Percentiles rank a stretch among this genome's conserved stretches.
Evolutionary conservation across 2,329 filamentous ascomycete species (phyloP).

Genomic region (Aspergillus sp.): DNA sequence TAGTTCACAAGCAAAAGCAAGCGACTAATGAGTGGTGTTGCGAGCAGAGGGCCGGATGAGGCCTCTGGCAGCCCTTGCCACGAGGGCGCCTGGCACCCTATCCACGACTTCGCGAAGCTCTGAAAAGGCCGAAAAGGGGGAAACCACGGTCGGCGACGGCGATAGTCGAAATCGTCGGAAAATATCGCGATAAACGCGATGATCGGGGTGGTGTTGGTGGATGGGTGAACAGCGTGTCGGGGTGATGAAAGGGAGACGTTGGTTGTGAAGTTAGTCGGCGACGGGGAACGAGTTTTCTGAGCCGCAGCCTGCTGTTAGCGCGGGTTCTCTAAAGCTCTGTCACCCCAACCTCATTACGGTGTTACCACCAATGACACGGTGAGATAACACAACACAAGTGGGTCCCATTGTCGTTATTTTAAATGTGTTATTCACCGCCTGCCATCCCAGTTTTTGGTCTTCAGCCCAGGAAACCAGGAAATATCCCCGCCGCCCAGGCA

Average conservation of each 20-base stretch:
- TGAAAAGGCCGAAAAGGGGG: constrained; percentile 29
- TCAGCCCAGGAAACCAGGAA: constrained; percentile 6
- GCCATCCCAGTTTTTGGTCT: constrained; percentile 14
- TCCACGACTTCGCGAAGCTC: constrained; percentile 38
- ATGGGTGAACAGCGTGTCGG: constrained; percentile 30
- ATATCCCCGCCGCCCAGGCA: constrained; percentile 7
- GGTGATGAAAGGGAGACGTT: constrained; percentile 44
- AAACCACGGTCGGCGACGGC: constrained; percentile 25
- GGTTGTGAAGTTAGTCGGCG: constrained; percentile 40
- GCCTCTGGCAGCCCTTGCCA: constrained; percentile 50
- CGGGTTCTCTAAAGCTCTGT: constrained; percentile 20
- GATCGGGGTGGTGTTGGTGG: constrained; percentile 33
- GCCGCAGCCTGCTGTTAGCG: constrained; percentile 27
- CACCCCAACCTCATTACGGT: constrained; percentile 4
- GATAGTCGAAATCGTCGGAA: constrained; percentile 28
- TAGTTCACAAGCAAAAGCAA: constrained; percentile 14
- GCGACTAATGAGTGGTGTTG: constrained; percentile 34
- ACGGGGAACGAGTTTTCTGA: constrained; percentile 44
- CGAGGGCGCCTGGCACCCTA: constrained; percentile 46
- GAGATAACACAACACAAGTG: not conserved
- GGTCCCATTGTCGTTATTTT: constrained; percentile 13
- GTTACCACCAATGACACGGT: constrained; percentile 6
- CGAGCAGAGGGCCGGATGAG: constrained; percentile 43
- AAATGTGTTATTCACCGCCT: constrained; percentile 24
- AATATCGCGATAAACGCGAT: constrained; percentile 47